A percentile compares a stretch with the other conserved stretches of the same genome.
These are phyloP conservation scores for Mariannaea sp. DNA, from an alignment of 2,329 filamentous ascomycete genomes.

Conservation along the genomic window DNA sequence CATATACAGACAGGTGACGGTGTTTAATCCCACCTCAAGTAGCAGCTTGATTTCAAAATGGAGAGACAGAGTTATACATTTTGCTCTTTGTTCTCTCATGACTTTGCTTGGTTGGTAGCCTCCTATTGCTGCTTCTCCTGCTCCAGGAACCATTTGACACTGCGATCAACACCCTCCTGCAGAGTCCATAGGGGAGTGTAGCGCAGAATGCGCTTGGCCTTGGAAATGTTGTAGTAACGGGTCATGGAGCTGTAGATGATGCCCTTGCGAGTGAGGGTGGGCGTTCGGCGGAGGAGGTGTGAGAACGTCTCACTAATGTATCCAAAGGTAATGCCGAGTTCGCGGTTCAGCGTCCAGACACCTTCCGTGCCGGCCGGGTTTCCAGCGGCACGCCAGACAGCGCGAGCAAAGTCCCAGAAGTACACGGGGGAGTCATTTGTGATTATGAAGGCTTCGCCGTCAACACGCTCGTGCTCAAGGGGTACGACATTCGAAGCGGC, in stretches of 20 bases:
- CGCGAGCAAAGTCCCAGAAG: conserved; percentile 86
- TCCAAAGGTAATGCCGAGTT: conserved; percentile 58
- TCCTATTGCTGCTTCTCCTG: conserved; percentile 52
- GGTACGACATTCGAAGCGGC: conserved; percentile 60
- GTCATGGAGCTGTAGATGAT: conserved; percentile 75
- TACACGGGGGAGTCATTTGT: conserved; percentile 88
- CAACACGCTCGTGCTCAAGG: conserved; percentile 74
- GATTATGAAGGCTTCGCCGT: conserved; percentile 88
- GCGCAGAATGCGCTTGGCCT: conserved; percentile 72
- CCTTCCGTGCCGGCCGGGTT: conserved; percentile 55
- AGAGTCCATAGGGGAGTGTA: conserved; percentile 71
- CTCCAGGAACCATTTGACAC: conserved; percentile 60
- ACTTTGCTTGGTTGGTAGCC: conserved; percentile 31
- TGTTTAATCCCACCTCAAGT: neutral
- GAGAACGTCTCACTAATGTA: conserved; percentile 58
- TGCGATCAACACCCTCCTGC: conserved; percentile 64
- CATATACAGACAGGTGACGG: no score
- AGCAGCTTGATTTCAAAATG: conserved; percentile 1
- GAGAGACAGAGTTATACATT: no score
- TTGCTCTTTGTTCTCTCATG: conserved; percentile 1
- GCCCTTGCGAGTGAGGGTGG: conserved; percentile 63
- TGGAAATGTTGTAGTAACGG: conserved; percentile 76
- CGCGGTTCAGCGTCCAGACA: conserved; percentile 60
- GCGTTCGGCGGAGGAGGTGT: conserved; percentile 54
- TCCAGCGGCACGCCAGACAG: conserved; percentile 72